Evolutionary conservation across 345 rosid genomes (phyloP).

Genomic region (Populus simonii): DNA sequence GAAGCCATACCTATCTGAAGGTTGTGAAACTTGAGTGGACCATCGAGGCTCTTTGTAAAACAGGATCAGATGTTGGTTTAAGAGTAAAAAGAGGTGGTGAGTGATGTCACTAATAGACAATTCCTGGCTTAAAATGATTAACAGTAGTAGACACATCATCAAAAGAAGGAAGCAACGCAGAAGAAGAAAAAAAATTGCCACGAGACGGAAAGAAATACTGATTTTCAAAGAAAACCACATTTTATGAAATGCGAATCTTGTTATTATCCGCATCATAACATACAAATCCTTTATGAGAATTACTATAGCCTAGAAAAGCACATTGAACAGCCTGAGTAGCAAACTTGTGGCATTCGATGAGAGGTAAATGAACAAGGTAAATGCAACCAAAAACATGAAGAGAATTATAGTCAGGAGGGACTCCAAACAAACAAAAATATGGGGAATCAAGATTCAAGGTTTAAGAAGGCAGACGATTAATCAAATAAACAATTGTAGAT

Average conservation of each 20-base stretch:
- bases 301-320: not conserved
- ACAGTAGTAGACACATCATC: no score
- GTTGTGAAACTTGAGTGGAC: not conserved
- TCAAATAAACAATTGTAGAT: not conserved
- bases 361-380: not conserved
- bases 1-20: not conserved
- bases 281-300: not conserved
- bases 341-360: not conserved
- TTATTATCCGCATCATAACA: not conserved
- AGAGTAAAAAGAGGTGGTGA: not conserved
- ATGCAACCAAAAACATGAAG: not conserved
- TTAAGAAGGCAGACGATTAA: not conserved
- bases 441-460: not conserved
- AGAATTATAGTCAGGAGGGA: not conserved
- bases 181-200: no score
- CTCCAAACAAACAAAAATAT: not conserved
- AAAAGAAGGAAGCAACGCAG: not conserved
- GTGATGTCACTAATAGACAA: not conserved
- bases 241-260: not conserved
- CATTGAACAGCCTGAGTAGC: fast-evolving
- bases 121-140: not conserved
- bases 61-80: not conserved
- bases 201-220: not conserved
- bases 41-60: not conserved
- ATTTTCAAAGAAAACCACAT: not conserved